Percentiles rank a stretch among this genome's conserved stretches.
These are phyloP conservation scores for Vicia faba DNA, from an alignment of 306 rosid genomes.

Conservation along the genomic window DNA sequence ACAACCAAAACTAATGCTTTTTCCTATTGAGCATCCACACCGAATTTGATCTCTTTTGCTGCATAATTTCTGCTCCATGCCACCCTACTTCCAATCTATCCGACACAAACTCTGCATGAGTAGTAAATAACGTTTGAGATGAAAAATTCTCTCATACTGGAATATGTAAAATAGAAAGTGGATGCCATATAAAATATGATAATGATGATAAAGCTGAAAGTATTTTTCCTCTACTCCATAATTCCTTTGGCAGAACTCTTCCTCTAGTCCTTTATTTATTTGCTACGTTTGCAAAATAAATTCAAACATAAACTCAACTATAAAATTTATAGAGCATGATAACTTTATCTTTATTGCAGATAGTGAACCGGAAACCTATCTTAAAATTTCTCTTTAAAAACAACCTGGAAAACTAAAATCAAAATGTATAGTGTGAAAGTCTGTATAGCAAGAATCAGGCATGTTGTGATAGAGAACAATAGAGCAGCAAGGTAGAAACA, in stretches of 20 bases:
- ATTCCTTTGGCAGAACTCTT: conserved; percentile 18
- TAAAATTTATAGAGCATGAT: conserved; percentile 11
- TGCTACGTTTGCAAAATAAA: conserved; percentile 2
- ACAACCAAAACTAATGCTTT: no score
- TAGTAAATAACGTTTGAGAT: no score
- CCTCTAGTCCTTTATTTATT: conserved; percentile 7
- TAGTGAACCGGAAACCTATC: conserved; percentile 93
- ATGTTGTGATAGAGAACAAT: no score
- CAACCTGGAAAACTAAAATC: no score
- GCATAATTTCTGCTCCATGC: conserved; percentile 84
- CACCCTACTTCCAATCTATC: conserved; percentile 68
- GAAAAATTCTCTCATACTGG: conserved; percentile 2
- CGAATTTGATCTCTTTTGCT: conserved; percentile 84
- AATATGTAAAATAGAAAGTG: neutral
- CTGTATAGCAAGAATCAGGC: no score
- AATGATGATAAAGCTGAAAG: conserved; percentile 14
- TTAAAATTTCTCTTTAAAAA: conserved; percentile 98
- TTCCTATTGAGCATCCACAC: conserved; percentile 97
- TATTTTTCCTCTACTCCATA: neutral
- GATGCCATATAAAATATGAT: conserved; percentile 9
- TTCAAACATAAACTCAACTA: neutral
- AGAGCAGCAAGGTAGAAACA: no score
- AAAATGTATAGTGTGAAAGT: no score
- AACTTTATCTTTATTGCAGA: conserved; percentile 52
- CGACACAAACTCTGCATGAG: no score